Evolutionary conservation across 352 stramenopile species (phyloP).

Genomic region (Phytophthora pinifolia): DNA sequence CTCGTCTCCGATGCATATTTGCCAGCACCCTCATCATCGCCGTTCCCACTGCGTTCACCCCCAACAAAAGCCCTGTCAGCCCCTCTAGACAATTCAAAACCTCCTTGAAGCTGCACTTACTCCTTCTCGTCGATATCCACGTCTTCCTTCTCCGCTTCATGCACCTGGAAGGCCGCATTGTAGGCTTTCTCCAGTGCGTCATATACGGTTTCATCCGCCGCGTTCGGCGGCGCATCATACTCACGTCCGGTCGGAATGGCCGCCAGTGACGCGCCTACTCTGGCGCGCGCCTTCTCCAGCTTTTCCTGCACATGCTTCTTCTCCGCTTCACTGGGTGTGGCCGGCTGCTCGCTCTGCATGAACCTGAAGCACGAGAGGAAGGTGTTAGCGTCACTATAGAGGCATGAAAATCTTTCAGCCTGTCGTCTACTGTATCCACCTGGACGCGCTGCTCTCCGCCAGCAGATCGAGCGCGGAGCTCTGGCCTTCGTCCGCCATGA

Average conservation of each 20-base stretch:
- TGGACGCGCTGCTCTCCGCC: conserved; percentile 19
- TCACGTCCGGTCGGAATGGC: conserved; percentile 52
- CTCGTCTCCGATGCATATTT: background rate
- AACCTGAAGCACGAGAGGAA: conserved; percentile 3
- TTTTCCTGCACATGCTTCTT: conserved; percentile 41
- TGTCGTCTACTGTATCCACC: conserved; percentile 6
- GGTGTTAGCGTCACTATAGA: background rate
- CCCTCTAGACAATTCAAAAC: conserved; percentile 4
- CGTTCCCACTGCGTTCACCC: conserved; percentile 6
- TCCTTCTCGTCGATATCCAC: conserved; percentile 6
- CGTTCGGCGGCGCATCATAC: conserved; percentile 52
- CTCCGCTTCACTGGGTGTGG: conserved; percentile 19
- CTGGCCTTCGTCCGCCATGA: conserved; percentile 17
- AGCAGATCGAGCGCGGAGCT: conserved; percentile 13
- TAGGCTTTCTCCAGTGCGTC: conserved; percentile 66
- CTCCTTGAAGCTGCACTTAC: conserved; percentile 5
- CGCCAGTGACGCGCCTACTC: conserved; percentile 23
- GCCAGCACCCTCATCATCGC: background rate
- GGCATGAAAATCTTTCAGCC: background rate
- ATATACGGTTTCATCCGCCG: conserved; percentile 36
- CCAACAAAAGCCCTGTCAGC: conserved; percentile 9
- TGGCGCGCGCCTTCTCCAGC: conserved; percentile 40
- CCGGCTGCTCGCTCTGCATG: conserved; percentile 5
- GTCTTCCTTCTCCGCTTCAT: conserved; percentile 6
- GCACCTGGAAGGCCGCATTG: conserved; percentile 47